Conservation (phyloP, 192 early-diverging fungal species). For the Coemansia sp. region DNA sequence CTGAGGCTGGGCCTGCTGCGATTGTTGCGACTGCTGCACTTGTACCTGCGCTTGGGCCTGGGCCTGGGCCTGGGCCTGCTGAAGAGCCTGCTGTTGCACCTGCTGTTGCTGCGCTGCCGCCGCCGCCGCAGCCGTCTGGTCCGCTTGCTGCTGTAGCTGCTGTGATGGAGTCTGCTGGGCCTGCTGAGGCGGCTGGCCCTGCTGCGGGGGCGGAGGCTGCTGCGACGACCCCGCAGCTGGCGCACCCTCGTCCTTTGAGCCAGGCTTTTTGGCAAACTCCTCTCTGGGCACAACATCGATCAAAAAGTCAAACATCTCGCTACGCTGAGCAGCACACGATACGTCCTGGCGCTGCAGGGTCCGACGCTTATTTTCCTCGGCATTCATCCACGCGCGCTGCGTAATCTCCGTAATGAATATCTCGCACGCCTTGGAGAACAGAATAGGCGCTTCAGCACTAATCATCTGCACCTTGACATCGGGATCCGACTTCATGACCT, state of each 20-base stretch:
- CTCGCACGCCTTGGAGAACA: constrained; percentile 96
- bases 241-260: not conserved
- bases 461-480: constrained; percentile 89
- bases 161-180: not conserved
- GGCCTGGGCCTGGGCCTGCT: constrained; percentile 9
- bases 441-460: constrained; percentile 78
- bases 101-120: constrained; percentile 7
- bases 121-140: not conserved
- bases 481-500: constrained; percentile 97
- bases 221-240: not conserved
- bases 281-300: constrained; percentile 97
- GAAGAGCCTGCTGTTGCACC: constrained; percentile 6
- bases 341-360: constrained; percentile 93
- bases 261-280: constrained; percentile 55
- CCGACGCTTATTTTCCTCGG: constrained; percentile 95
- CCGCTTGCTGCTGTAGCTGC: not conserved
- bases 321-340: constrained; percentile 79
- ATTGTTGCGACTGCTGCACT: constrained; percentile 6
- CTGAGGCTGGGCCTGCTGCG: constrained; percentile 10
- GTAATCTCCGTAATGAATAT: constrained; percentile 95
- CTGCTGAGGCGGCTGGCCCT: not conserved
- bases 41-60: constrained; percentile 14
- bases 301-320: constrained; percentile 96
- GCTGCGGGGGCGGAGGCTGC: not conserved
- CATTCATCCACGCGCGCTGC: constrained; percentile 78